Base-by-base conservation (phyloP, 2,329 filamentous ascomycete species). In the Penicillium sp. region DNA sequence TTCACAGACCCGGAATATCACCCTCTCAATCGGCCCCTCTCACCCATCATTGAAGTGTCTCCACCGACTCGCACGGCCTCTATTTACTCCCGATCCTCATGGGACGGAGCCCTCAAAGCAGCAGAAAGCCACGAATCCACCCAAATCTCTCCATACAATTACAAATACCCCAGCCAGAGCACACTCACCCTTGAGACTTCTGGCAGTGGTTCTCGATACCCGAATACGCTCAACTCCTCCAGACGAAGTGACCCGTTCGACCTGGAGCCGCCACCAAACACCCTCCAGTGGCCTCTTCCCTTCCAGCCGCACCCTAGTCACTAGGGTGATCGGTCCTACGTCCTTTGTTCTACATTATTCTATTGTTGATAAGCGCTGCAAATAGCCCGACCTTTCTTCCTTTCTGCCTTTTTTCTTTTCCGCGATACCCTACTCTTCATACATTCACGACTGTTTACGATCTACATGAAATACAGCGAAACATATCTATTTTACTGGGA, bases 171-270 rank as follows among this genome's bases (percentile, higher is more conserved):
- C 6, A 45, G 43, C 1, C 47, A 35, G 9, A 50, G 46, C 20
- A 42, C 43, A 7, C 9, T 38, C 7, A 49, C 44, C 3, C 46
- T 52, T 18, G 33, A 37, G 33, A 37, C 33, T 12, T 9, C 9
- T 4, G 33, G 33, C 15, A 37, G 15, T 37, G 15, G 33, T 37
- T 37, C 33, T 10, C 33, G 33, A 20, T 37, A 18, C 33, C 9
- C 6, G 33, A 20, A 37, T 20, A 37, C 15, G 15, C 15, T 18
- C 15, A 23, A 37, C 9, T 8, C 3, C 8, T 37, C 15, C 9
- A n/a, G 33, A 20, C 33, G 33, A 29, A 69, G 66, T 47, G 61
- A 72, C 32, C 64, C 68, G 0, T 72, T 70, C 42, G 69, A 72
- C 47, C 47, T 71, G 27, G 66, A 71, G 45, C 35, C 53, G 40